These are phyloP conservation scores for Podospora pseudopauciseta DNA, from an alignment of 495 filamentous ascomycete genomes.

Conservation along the genomic window DNA sequence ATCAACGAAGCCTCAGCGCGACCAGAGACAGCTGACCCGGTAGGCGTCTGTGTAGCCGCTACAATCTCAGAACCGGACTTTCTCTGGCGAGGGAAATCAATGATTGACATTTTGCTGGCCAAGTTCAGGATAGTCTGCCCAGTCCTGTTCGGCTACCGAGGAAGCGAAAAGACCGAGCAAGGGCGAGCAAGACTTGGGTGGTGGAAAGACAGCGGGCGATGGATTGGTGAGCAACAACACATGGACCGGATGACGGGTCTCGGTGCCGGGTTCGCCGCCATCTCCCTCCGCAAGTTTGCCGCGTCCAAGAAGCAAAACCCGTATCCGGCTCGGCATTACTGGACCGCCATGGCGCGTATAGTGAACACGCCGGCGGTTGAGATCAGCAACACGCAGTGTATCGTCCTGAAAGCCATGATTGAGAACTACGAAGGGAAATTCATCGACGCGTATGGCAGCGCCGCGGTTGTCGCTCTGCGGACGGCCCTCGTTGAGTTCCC, in stretches of 20 bases:
- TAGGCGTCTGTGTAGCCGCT: constrained; percentile 71
- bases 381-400: constrained; percentile 71
- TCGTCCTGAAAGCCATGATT: constrained; percentile 74
- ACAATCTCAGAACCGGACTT: constrained; percentile 68
- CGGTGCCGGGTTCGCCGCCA: constrained; percentile 74
- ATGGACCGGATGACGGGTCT: constrained; percentile 79
- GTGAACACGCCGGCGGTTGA: constrained; percentile 63
- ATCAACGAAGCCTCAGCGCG: constrained; percentile 68
- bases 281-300: constrained; percentile 76
- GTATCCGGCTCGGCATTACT: constrained; percentile 75
- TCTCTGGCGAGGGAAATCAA: constrained; percentile 62
- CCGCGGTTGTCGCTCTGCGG: constrained; percentile 61
- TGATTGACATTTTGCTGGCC: constrained; percentile 85
- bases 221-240: constrained; percentile 63
- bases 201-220: constrained; percentile 57
- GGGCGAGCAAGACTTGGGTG: constrained; percentile 73
- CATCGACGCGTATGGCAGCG: constrained; percentile 69
- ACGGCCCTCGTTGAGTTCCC: constrained; percentile 68
- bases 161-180: constrained; percentile 66
- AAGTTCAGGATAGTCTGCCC: constrained; percentile 81
- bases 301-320: constrained; percentile 65
- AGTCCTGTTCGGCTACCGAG: constrained; percentile 79
- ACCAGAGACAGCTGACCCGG: constrained; percentile 69
- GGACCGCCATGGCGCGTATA: constrained; percentile 68
- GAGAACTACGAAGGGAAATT: constrained; percentile 67